Base-by-base conservation (phyloP, 805 yeast genomes). In the Dipodascopsis uninucleata region DNA sequence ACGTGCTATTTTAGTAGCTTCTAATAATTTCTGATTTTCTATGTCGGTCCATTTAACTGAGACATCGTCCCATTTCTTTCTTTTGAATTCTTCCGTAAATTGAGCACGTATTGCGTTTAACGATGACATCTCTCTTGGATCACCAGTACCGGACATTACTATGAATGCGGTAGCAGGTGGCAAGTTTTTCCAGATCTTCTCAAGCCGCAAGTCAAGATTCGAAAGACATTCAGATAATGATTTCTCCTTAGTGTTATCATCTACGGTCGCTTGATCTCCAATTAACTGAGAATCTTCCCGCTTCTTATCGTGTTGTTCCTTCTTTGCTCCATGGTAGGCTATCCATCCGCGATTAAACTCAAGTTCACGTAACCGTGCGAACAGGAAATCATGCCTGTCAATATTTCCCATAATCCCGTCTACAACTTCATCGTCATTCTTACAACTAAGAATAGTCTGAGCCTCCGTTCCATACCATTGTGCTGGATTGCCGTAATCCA, bases 81-180 rank as follows among this genome's bases (percentile, higher is more conserved):
- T 65, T 40, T 67, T 68, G 61, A 70, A 74, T 28, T 70, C 68
- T 46, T 66, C 60, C 48, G 72, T 72, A 47, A 69, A 77, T 31
- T 59, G 39, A 3, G 14, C 9, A n/a, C 39, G 43, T 28, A 41
- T 20, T 2, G 40, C 46, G 21, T 40, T 44, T 31, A 53, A 23
- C 17, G 47, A 32, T 5, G 41, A 67, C 52, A 63, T 59, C 39
- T 70, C 72, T 7, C 71, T 61, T 2, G 80, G 76, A 56, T 79
- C 78, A 8, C 87, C 86, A 39, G 75, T 67, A 1, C 85, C 86
- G 0, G 85, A 72, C 55, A 78, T 69, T 1, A 87, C 58, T 1
- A 86, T 66, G 12, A 89, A 54, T 18, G 80, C 63, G 0, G 95
- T 74, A 28, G 79, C 72, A 2, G 66, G 63, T 0, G 95, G 85